Evolutionary conservation across 345 rosid genomes (phyloP).

Genomic region (Salix koriyanagi): DNA sequence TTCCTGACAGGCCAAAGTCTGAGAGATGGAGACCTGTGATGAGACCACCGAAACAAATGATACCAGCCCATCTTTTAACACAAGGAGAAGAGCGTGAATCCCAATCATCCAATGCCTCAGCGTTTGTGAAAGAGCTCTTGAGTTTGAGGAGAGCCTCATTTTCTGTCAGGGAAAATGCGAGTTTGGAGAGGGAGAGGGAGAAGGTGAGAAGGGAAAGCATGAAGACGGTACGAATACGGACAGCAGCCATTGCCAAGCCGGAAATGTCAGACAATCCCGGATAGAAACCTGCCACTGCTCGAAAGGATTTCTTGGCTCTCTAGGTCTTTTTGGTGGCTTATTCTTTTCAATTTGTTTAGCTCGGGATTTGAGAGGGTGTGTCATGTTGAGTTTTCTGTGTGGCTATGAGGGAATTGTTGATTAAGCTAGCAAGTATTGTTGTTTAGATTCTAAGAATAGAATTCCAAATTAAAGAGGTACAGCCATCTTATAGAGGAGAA

Average conservation of each 20-base stretch:
- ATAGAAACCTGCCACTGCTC: constrained; percentile 43
- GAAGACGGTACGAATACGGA: constrained; percentile 14
- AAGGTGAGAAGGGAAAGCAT: constrained; percentile 12
- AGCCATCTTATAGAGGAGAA: not conserved
- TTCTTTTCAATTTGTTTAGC: constrained; percentile 21
- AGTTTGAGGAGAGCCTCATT: constrained; percentile 21
- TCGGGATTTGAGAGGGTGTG: constrained; percentile 19
- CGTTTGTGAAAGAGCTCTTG: constrained; percentile 10
- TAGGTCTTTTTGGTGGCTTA: not conserved
- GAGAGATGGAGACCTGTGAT: constrained; percentile 21
- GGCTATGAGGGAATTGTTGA: constrained; percentile 20
- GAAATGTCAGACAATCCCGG: constrained; percentile 20
- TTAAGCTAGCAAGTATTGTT: constrained; percentile 26
- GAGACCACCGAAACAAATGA: constrained; percentile 13
- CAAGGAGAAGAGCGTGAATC: constrained; percentile 17
- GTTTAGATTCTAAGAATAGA: constrained; percentile 39
- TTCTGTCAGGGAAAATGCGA: constrained; percentile 15
- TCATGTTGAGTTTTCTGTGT: constrained; percentile 16
- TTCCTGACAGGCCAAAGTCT: constrained; percentile 20
- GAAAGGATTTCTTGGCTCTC: constrained; percentile 28
- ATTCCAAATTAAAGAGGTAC: not conserved
- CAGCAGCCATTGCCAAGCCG: constrained; percentile 52
- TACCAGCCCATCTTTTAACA: constrained; percentile 14
- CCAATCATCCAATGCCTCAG: constrained; percentile 19
- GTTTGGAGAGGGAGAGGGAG: constrained; percentile 1